Base-by-base conservation (phyloP, 768 basidiomycete species). In the Pleurotus djamor region DNA sequence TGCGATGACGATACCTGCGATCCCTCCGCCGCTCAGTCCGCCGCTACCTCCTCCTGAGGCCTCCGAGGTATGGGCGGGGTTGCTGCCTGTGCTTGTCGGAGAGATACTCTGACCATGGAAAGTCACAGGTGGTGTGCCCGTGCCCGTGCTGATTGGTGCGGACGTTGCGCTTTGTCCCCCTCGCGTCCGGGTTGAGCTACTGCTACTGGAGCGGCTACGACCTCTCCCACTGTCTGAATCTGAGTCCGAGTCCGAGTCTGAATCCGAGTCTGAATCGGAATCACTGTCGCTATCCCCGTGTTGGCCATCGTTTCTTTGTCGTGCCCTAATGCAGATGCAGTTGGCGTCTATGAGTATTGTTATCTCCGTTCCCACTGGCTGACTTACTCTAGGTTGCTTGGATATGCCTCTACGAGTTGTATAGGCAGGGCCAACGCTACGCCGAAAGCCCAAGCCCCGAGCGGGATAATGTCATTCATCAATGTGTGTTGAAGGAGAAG, bases 1-100 rank as follows among this genome's bases (percentile, higher is more conserved):
- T 33, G 61, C 66, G 35, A 66, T 38, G 41, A 62, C 62, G 33
- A 68, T 54, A 12, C 67, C 67, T 14, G 59, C 60, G 10, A 66
- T 68, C n/a, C 62, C 64, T 35, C 65, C 67, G 12, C 48, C 59
- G 38, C 64, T 59, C 14, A 66, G 32, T 13, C 65, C 64, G 12
- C 59, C 14, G 5, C 54, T 55, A 8, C 7, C 21, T 52, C 34
- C 50, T 28, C 16, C 43, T 37, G 35, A 55, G 3, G 52, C 54
- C 12, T 36, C 44, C n/a, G 60, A 47, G 13, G 45, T 47, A 7
- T 16, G 57, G 21, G 59, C 14, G 9, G 16, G 14, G 9, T 17
- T 6, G n/a, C 54, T 32, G 35, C 48, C 21, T 47, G 44, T 17
- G 14, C 48, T 57, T 9, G 59, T 52, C 3, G 36, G 38, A 36